Evolutionary conservation across 108 stramenopile species (phyloP), one percentile per base, ranked within the genome.

Genomic region (Phaeodactylum tricornutum): DNA sequence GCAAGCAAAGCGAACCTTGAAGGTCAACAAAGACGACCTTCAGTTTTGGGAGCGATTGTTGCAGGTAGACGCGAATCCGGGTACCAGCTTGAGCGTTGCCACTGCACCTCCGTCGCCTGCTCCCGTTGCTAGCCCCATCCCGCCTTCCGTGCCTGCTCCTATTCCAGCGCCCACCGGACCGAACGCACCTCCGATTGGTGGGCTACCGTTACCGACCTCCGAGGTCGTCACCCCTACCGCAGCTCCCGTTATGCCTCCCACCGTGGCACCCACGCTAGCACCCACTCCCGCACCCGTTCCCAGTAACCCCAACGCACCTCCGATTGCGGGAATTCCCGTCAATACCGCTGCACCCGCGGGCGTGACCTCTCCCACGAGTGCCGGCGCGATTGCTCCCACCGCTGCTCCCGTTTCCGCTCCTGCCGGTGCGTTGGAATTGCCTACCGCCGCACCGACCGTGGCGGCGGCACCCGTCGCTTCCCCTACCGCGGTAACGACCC

Each of bases 351-450:
- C 27, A 46, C 43, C 43, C 3, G 20, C 57, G n/a, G 3, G 30
- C 26, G 47, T 31, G 3, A 24, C 45, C 26, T 22, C 16, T 30
- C 32, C 50, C 20, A 38, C 59, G n/a, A 33, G 21, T 19, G 2
- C 39, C 14, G 16, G 23, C 16, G 26, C 39, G 34, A 39, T 22
- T 27, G 7, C 41, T 30, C 14, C 38, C 29, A 37, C 63, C 17
- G 7, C 47, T 4, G 34, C 51, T n/a, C 54, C 66, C 6, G 47
- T 43, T n/a, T 39, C 62, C 39, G 24, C 56, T 2, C 41, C 53
- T 15, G 38, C 63, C 4, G 21, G 6, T 34, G 56, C 57, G 21
- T 44, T 57, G 2, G 55, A 38, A 33, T 14, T 42, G 5, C 22
- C 56, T 4, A 42, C 55, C 3, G 9, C 29, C 34, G 49, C 43